Conservation (phyloP, 2,329 filamentous ascomycete species). For the Chrysosphaeria jannelii region DNA sequence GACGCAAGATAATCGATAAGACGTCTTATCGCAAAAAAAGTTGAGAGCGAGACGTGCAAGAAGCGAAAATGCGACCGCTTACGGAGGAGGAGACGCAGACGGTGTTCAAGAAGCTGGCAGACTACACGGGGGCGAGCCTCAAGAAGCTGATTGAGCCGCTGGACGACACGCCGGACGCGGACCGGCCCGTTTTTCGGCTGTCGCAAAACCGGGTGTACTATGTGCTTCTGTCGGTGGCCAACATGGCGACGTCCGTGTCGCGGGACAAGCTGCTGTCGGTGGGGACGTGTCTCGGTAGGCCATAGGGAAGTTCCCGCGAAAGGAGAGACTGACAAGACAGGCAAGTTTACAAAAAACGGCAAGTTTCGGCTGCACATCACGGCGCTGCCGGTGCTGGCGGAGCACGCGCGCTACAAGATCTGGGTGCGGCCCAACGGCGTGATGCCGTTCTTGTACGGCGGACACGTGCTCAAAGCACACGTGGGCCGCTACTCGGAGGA, state of each 20-base stretch:
- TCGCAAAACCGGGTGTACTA: slow-evolving; percentile 63
- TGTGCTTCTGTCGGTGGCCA: slow-evolving; percentile 64
- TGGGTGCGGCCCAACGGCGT: slow-evolving; percentile 93
- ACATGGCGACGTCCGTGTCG: slow-evolving; percentile 63
- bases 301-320: too few relatives aligned
- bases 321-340: too few relatives aligned
- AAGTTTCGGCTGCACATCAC: slow-evolving; percentile 92
- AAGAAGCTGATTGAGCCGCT: slow-evolving; percentile 57
- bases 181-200: slow-evolving; percentile 65
- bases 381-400: slow-evolving; percentile 55
- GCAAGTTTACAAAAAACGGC: slow-evolving; percentile 87
- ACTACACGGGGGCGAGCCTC: slow-evolving; percentile 68
- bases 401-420: slow-evolving; percentile 83
- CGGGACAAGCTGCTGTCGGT: slow-evolving; percentile 58
- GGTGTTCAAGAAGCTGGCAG: slow-evolving; percentile 74
- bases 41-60: too few relatives aligned
- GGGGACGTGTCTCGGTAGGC: slow-evolving; percentile 48
- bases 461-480: slow-evolving; percentile 44
- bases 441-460: slow-evolving; percentile 91
- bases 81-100: slow-evolving; percentile 13
- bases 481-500: slow-evolving; percentile 70
- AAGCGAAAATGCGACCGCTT: slow-evolving; percentile 5
- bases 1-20: too few relatives aligned
- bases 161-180: slow-evolving; percentile 32
- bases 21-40: not conserved